phyloP scores from a whole-genome alignment of 2,329 filamentous ascomycete genomes.

The Colletotrichum simmondsii region DNA sequence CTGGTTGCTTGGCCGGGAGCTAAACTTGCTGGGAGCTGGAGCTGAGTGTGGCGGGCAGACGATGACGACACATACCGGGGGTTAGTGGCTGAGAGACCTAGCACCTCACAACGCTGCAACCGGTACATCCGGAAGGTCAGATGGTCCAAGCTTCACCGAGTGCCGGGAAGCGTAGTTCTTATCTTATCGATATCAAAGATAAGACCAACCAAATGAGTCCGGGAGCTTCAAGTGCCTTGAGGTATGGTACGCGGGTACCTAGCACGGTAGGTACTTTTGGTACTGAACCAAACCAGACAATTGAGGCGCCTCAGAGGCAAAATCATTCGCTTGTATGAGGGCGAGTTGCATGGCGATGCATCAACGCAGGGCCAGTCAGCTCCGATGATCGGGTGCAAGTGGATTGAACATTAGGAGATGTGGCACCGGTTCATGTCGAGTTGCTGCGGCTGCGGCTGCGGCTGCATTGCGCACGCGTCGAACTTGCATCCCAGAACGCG shows the following conservation, averaged over 20 bases:
- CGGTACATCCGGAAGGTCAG: not conserved
- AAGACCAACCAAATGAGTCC: no score
- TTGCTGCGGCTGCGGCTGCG: slow-evolving; percentile 9
- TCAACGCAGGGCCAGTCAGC: not conserved
- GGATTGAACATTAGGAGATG: not conserved
- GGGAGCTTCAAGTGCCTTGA: no score
- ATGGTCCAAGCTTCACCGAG: not conserved
- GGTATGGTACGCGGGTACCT: no score
- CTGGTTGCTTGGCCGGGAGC: slow-evolving; percentile 3
- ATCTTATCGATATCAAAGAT: not conserved
- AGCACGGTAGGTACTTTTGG: no score
- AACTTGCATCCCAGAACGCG: slow-evolving; percentile 25
- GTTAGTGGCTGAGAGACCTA: not conserved
- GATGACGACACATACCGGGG: slow-evolving; percentile 32
- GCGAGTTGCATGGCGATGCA: not conserved
- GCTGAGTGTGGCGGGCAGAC: not conserved
- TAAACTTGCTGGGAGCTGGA: slow-evolving; percentile 6
- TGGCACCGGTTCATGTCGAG: slow-evolving; percentile 19
- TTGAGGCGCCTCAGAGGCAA: not conserved
- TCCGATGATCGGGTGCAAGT: not conserved
- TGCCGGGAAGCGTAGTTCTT: not conserved
- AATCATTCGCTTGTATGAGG: not conserved
- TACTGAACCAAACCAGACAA: not conserved
- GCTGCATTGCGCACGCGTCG: slow-evolving; percentile 26
- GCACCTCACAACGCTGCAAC: not conserved